Base-by-base conservation (phyloP, 139 green algal species). In the Coccomyxa sp. region DNA sequence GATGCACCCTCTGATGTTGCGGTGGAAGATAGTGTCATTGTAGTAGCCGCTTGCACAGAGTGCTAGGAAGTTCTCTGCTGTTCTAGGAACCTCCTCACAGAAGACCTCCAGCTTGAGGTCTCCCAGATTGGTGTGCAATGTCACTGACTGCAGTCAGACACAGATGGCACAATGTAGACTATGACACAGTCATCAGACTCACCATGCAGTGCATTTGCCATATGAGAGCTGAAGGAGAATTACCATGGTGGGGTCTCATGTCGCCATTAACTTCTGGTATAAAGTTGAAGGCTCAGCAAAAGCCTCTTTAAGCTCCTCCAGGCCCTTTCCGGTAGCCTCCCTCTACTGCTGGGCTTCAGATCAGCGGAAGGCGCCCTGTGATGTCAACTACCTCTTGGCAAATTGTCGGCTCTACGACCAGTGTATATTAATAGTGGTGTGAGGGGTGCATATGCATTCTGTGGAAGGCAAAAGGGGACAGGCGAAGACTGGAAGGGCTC, bases 31-130 rank as follows among this genome's bases (percentile, higher is more conserved):
- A 7, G 92, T 95, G 44, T 84, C 87, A 77, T 97, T 88, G 82
- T 99, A 99, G 82, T 96, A 96, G n/a, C 87, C 89, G 68, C 86
- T 94, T 38, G 95, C 95, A 68, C 87, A 94, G 9, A 98, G 88
- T 0, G 95, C 96, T 8, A 99, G 82, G 75, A 99, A 99, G 82
- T 99, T 99, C 80, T 97, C 89, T 68, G 81, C 80, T 39, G 94
- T 85, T 27, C 78, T 77, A 0, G 92, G 92, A 5, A 91, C 91
- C 81, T 97, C 89, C 6, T 98, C 95, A 76, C 96, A 99, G 78
- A 92, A 96, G 6, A 99, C 74, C 86, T 99, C 96, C 16, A 98
- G 73, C 77, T 99, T 99, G 0, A 99, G 29, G 77, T 98, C 95
- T 0, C 96, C 97, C 1, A 98, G 81, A 78, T 85, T 98, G 14